Conservation (phyloP, 2,329 filamentous ascomycete species). For the Fusarium beomiforme region DNA sequence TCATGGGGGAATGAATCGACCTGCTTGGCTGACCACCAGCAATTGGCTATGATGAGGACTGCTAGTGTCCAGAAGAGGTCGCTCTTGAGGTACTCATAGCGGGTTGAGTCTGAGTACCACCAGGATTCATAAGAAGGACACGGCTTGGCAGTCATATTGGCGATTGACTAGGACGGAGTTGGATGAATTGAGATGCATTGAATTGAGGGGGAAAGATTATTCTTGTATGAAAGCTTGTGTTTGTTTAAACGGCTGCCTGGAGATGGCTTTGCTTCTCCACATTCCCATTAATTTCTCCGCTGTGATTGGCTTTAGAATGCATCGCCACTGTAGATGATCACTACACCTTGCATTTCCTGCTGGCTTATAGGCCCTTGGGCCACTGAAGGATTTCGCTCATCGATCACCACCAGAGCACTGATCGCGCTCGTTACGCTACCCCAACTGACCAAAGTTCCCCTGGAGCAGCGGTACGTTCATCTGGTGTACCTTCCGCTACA, state of each 20-base stretch:
- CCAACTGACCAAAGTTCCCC: background rate
- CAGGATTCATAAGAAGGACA: background rate
- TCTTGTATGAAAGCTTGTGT: background rate
- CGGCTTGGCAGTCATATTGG: background rate
- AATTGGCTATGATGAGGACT: constrained; percentile 9
- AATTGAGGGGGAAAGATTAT: too few species aligned
- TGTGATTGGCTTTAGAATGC: background rate
- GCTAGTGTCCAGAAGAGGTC: constrained; percentile 28
- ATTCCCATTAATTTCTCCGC: background rate
- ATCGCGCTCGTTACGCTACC: background rate
- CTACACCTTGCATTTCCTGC: background rate
- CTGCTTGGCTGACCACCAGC: constrained; percentile 16
- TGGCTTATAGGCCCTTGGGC: background rate
- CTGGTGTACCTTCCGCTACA: background rate
- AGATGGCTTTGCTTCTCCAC: background rate
- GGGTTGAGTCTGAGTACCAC: constrained; percentile 21
- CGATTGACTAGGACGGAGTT: background rate
- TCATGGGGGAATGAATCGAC: background rate
- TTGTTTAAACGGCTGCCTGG: constrained; percentile 15
- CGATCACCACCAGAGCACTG: background rate
- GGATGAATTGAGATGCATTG: background rate
- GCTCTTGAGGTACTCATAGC: constrained; percentile 24
- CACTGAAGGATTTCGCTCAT: background rate
- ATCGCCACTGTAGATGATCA: background rate
- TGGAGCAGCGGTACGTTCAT: background rate